phyloP scores from a whole-genome alignment of 208 protist genomes.

The Porcisia deanei region DNA sequence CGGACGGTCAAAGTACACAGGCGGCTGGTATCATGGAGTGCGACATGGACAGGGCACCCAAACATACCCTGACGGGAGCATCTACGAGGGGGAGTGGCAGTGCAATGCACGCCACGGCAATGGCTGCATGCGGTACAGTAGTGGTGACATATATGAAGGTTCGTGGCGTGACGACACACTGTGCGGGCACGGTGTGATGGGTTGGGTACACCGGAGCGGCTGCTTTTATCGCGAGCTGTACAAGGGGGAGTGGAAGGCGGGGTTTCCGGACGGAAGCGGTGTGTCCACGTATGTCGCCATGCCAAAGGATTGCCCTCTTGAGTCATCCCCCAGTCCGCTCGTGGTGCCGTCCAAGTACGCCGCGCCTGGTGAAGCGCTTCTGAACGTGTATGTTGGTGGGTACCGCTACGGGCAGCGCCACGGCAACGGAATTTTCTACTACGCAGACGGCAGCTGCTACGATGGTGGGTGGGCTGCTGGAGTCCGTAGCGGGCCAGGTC shows the following conservation, averaged over 20 bases:
- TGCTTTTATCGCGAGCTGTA: constrained; percentile 69
- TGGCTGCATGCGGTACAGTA: constrained; percentile 56
- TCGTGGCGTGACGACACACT: constrained; percentile 58
- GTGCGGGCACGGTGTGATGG: constrained; percentile 76
- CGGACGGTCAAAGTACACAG: constrained; percentile 61
- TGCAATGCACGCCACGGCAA: constrained; percentile 55
- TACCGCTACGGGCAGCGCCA: constrained; percentile 62
- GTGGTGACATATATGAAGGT: constrained; percentile 80
- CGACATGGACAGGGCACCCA: constrained; percentile 71
- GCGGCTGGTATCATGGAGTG: constrained; percentile 64
- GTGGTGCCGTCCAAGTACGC: constrained; percentile 36
- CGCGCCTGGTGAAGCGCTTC: constrained; percentile 36
- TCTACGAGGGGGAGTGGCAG: constrained; percentile 70
- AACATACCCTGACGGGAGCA: constrained; percentile 65
- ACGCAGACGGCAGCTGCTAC: constrained; percentile 87
- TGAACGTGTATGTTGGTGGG: constrained; percentile 81
- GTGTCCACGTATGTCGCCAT: constrained; percentile 60
- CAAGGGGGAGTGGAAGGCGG: constrained; percentile 69
- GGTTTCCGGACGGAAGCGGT: constrained; percentile 71
- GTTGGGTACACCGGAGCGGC: constrained; percentile 50
- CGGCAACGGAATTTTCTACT: constrained; percentile 80
- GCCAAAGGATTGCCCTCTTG: constrained; percentile 5
- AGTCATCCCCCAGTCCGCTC: constrained; percentile 6
- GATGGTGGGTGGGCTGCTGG: constrained; percentile 76
- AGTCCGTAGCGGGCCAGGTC: constrained; percentile 58